These are phyloP conservation scores for Vitis vinifera DNA, from an alignment of 164 flowering plant genomes.

Conservation along the genomic window DNA sequence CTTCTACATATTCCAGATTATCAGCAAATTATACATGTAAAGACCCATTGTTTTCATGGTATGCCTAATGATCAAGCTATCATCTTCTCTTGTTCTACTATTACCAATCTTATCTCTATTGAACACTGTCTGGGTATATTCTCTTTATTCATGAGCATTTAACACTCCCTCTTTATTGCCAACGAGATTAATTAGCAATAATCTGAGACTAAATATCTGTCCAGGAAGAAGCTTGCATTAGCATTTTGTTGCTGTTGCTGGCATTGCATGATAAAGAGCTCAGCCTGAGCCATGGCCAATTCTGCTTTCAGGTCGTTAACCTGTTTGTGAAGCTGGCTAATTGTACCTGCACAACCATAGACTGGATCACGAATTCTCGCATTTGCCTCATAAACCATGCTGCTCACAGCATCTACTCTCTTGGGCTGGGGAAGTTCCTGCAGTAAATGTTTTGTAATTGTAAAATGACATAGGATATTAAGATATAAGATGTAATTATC, in stretches of 20 bases:
- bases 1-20: too few relatives aligned
- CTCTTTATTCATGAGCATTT: too few relatives aligned
- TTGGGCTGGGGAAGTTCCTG: conserved; percentile 72
- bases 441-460: neutral
- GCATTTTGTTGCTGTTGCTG: conserved; percentile 27
- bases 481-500: neutral
- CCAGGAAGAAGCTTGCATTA: too few relatives aligned
- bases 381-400: conserved; percentile 83
- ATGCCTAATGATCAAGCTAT: too few relatives aligned
- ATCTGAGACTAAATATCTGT: too few relatives aligned
- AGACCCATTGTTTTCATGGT: too few relatives aligned
- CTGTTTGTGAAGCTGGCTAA: conserved; percentile 72
- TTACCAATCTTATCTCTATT: too few relatives aligned
- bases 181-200: too few relatives aligned
- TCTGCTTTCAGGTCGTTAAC: conserved; percentile 62
- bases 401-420: conserved; percentile 77
- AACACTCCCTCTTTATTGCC: too few relatives aligned
- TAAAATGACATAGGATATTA: neutral
- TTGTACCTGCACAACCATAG: conserved; percentile 73
- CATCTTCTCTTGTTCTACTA: too few relatives aligned
- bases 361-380: conserved; percentile 75
- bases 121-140: too few relatives aligned
- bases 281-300: conserved; percentile 68
- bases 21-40: too few relatives aligned
- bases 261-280: conserved; percentile 47